These are phyloP conservation scores for Penicillium sp. DNA, from an alignment of 2,329 filamentous ascomycete species.

Conservation along the genomic window DNA sequence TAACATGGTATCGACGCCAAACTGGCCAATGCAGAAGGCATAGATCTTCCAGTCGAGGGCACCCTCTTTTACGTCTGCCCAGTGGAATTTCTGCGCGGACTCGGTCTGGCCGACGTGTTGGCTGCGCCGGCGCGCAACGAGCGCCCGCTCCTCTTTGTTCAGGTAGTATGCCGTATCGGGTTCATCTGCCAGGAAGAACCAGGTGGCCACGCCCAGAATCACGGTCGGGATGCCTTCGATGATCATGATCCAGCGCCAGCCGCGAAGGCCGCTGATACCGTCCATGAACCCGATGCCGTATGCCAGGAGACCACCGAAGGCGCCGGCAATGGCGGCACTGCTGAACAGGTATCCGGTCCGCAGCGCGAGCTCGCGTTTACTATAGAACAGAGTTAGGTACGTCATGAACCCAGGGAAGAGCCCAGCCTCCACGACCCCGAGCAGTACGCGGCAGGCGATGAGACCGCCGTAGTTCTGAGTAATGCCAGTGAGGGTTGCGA, in stretches of 20 bases:
- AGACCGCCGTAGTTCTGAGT: conserved; percentile 63
- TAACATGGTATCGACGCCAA: conserved; percentile 71
- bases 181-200: conserved; percentile 62
- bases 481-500: conserved; percentile 58
- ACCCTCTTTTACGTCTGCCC: conserved; percentile 63
- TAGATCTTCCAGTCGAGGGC: conserved; percentile 75
- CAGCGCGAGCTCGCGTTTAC: conserved; percentile 67
- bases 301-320: conserved; percentile 68
- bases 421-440: conserved; percentile 67
- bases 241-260: conserved; percentile 70
- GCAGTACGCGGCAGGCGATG: conserved; percentile 65
- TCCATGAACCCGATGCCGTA: conserved; percentile 73
- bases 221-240: conserved; percentile 58
- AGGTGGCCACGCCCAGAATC: conserved; percentile 54
- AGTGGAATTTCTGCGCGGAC: conserved; percentile 55
- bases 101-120: conserved; percentile 51
- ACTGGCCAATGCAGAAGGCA: conserved; percentile 66
- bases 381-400: conserved; percentile 75
- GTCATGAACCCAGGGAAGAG: conserved; percentile 66
- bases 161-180: conserved; percentile 65
- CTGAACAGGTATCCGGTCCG: conserved; percentile 69
- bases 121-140: conserved; percentile 53
- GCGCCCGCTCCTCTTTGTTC: conserved; percentile 55
- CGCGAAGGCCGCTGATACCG: conserved; percentile 60
- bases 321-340: conserved; percentile 65